Base-by-base conservation (phyloP, 1,139 yeast genomes). In the Wickerhamiella pararugosa region DNA sequence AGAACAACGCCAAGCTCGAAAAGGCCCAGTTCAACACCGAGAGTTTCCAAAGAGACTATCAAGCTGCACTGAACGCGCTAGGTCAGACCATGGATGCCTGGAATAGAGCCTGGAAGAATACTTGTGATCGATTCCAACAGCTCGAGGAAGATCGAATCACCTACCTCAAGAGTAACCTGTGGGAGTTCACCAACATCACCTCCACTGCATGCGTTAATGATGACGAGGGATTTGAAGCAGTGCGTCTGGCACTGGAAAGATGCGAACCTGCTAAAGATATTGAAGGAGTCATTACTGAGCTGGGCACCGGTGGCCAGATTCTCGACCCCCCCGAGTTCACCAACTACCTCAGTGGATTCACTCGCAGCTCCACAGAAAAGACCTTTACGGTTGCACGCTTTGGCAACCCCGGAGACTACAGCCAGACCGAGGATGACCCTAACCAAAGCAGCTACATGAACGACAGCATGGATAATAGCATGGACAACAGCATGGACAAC, bases 81-180 rank as follows among this genome's bases (percentile, higher is more conserved):
- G 76, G 77, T 36, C 80, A 78, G 43, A 63, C 80, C n/a, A 71
- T 75, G 51, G 81, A 77, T 35, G 65, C 71, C 5, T 90, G 87
- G 81, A 70, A 75, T 44, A 64, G 73, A 34, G 94, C 86, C 53
- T 90, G 98, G 98, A 68, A 71, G 43, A 61, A 67, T 21, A 69
- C 83, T 0, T 71, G 87, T 36, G 74, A 70, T 48, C 76, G 75
- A 50, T 68, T 83, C 47, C 93, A 87, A 60, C 75, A 69, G 46
- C 62, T 83, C 49, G 98, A 90, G 56, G 73, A 74, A 41, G 86
- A 82, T 53, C 70, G 94, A 49, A 75, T 86, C 43, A 80, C 80
- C 52, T 71, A 78, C 46, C 57, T 83, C 45, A 83, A 86, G 53
- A 67, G 80, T 11, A 82, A 79, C 53, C 61, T 92, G 49, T 92